These are phyloP conservation scores for Suillus subalutaceus DNA, from an alignment of 768 basidiomycete species.

Conservation along the genomic window DNA sequence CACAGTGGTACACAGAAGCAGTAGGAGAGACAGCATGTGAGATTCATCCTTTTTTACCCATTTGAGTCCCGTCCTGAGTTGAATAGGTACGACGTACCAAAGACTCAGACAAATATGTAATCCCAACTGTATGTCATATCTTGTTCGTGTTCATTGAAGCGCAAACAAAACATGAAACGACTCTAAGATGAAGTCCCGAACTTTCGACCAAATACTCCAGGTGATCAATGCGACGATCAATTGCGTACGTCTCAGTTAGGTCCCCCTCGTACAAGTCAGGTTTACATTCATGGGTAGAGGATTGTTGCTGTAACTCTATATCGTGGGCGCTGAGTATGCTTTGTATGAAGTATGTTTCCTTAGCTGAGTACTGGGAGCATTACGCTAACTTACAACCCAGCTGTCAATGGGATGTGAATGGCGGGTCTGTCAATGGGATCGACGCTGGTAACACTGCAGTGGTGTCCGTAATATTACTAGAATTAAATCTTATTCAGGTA, in stretches of 20 bases:
- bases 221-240: constrained; percentile 30
- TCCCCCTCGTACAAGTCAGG: background rate
- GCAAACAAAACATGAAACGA: background rate
- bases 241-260: constrained; percentile 17
- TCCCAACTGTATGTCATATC: constrained; percentile 20
- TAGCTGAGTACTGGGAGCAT: background rate
- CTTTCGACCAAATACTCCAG: constrained; percentile 25
- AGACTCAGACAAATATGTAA: constrained; percentile 30
- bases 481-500: constrained; percentile 14
- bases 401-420: constrained; percentile 25
- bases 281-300: constrained; percentile 13
- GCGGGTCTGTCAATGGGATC: constrained; percentile 13
- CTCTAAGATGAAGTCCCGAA: constrained; percentile 23
- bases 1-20: constrained; percentile 30
- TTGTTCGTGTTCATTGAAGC: background rate
- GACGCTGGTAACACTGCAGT: constrained; percentile 19
- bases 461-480: background rate
- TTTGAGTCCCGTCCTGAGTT: background rate
- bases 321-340: constrained; percentile 31
- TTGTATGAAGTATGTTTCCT: constrained; percentile 27
- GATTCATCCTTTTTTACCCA: constrained; percentile 1
- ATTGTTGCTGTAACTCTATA: constrained; percentile 32
- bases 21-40: constrained; percentile 33
- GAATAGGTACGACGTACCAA: constrained; percentile 29
- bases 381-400: constrained; percentile 12